Evolutionary conservation across 306 rosid species (phyloP), one percentile per base, ranked within the genome.

Genomic region (Quercus robur): DNA sequence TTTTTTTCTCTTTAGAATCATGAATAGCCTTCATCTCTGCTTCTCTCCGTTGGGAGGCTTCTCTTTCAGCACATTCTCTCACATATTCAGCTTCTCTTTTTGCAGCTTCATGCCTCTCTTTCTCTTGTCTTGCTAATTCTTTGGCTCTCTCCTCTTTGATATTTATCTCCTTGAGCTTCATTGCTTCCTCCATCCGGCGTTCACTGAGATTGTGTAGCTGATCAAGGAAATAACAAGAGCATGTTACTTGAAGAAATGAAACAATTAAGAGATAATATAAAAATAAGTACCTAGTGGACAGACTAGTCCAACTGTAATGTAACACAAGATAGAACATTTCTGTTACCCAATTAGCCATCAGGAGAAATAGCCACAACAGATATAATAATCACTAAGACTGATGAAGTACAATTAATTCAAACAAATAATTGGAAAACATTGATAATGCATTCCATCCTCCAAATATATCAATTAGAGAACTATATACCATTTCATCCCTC

Each of bases 41-140:
- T 19, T 89, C 98, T 75, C 78, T 90, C 84, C 88, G 90, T 55
- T 88, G 88, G 1, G 83, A 54, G 19, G 90, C 92, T 86, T 96
- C 99, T 84, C 90, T 87, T 82, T 89, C 92, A 10, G 89, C 91
- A 61, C 84, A 69, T 69, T 87, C 94, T 87, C 73, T 93, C 81
- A 89, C 73, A 76, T 83, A 82, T n/a, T 23, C 70, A 25, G 89
- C 94, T 78, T 96, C 90, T 84, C 82, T 85, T 81, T 78, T 76
- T 12, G 90, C 90, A 76, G 93, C 86, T 76, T 92, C 89, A 84
- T 77, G 82, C 78, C 88, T 93, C 70, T 84, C 90, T 71, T 73
- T 90, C 88, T 87, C 93, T 80, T 81, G 77, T 78, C 49, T 86
- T 54, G 89, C 97, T 71, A 81, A 62, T 69, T 82, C 85, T 69